A percentile compares a stretch with the other conserved stretches of the same genome.
These are phyloP conservation scores for Chloris gayana DNA, from an alignment of 176 grass and related monocot species.

Conservation along the genomic window DNA sequence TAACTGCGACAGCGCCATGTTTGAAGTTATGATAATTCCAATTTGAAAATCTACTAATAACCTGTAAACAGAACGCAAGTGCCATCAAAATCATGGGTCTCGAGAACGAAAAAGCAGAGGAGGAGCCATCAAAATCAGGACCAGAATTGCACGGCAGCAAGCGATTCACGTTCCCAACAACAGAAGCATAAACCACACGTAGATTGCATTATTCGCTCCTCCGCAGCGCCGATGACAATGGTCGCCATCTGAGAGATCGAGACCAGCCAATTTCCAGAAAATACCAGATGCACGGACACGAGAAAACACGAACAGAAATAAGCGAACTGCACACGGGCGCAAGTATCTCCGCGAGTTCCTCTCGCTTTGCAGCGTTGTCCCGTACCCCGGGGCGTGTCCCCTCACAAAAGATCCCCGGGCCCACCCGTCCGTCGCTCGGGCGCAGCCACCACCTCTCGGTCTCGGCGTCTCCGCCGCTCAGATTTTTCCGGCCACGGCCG, in stretches of 20 bases:
- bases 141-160: background rate
- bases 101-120: background rate
- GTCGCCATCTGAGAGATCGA: conserved; percentile 22
- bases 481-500: conserved; percentile 29
- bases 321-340: background rate
- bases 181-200: background rate
- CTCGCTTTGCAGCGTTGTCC: conserved; percentile 6
- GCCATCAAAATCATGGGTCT: background rate
- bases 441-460: conserved; percentile 10
- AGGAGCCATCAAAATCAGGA: background rate
- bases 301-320: background rate
- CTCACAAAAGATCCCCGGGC: conserved; percentile 20
- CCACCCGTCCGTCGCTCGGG: background rate
- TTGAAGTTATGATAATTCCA: background rate
- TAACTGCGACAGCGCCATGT: background rate
- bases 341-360: conserved; percentile 24
- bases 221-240: no score
- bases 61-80: background rate
- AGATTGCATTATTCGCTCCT: background rate
- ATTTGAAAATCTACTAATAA: background rate
- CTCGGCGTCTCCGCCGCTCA: conserved; percentile 24
- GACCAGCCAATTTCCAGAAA: conserved; percentile 25
- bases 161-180: background rate
- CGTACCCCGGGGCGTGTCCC: background rate
- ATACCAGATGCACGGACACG: background rate